Percentiles rank a stretch among this genome's conserved stretches.
Conservation (phyloP, 2,329 filamentous ascomycete species). For the Didymellaceae sp. region DNA sequence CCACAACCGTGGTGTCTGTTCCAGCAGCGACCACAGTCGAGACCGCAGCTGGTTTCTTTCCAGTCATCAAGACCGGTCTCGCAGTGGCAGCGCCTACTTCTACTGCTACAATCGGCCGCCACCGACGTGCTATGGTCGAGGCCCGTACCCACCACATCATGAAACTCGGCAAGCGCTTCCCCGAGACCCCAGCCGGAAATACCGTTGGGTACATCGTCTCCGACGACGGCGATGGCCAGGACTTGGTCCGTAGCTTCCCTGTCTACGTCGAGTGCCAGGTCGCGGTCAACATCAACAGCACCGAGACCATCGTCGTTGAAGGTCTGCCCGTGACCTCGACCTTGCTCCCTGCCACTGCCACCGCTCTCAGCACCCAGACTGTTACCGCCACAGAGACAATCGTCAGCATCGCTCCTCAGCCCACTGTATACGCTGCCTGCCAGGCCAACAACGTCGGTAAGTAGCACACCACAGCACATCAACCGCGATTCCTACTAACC, state of each 20-base stretch:
- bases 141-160: slow-evolving; percentile 10
- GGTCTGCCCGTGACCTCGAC: slow-evolving; percentile 20
- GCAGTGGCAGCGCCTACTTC: slow-evolving; percentile 1
- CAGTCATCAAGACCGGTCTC: slow-evolving; percentile 11
- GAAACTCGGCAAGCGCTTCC: slow-evolving; percentile 24
- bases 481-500: not conserved
- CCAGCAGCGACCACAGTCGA: slow-evolving; percentile 23
- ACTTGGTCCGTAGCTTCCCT: slow-evolving; percentile 22
- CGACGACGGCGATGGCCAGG: slow-evolving; percentile 18
- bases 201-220: slow-evolving; percentile 25
- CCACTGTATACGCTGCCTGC: slow-evolving; percentile 33
- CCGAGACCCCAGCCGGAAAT: slow-evolving; percentile 23
- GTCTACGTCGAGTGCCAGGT: slow-evolving; percentile 25
- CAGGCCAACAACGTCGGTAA: slow-evolving; percentile 34
- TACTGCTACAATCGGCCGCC: slow-evolving; percentile 20
- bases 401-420: slow-evolving; percentile 15
- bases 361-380: slow-evolving; percentile 23
- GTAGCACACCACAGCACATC: not conserved
- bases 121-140: slow-evolving; percentile 26
- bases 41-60: slow-evolving; percentile 25
- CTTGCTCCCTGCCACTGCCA: slow-evolving; percentile 20
- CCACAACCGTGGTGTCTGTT: slow-evolving; percentile 18
- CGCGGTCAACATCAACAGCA: slow-evolving; percentile 26
- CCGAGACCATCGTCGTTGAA: slow-evolving; percentile 17
- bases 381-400: slow-evolving; percentile 26